Percentiles rank a stretch among this genome's conserved stretches.
These are phyloP conservation scores for Heliosperma pusillum DNA, from an alignment of 148 eudicot genomes.

Conservation along the genomic window DNA sequence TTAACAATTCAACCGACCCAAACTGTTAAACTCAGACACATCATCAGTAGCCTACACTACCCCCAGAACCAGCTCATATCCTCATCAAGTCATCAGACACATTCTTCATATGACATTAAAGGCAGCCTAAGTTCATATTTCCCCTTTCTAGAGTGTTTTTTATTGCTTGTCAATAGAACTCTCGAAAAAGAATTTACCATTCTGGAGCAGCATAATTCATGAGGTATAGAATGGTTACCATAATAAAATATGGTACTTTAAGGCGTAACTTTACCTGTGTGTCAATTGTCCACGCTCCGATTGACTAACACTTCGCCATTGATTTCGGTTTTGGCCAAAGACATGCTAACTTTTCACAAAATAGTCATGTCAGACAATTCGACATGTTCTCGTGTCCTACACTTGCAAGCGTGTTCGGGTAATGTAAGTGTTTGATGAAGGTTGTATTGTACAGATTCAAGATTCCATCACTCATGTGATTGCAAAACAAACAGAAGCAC, in stretches of 20 bases:
- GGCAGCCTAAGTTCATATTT: not conserved
- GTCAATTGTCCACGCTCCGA: not conserved
- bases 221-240: not conserved
- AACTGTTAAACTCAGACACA: not conserved
- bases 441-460: conserved; percentile 42
- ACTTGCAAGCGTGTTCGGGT: not conserved
- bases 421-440: not conserved
- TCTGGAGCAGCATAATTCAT: not conserved
- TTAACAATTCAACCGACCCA: not conserved
- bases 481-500: conserved; percentile 52
- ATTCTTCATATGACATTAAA: not conserved
- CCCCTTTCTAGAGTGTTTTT: not conserved
- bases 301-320: not conserved
- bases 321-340: not conserved
- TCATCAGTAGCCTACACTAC: not conserved
- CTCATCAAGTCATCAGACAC: not conserved
- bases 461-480: conserved; percentile 43
- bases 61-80: not conserved
- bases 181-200: not conserved
- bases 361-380: not conserved
- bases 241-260: not conserved
- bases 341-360: not conserved
- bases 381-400: not conserved
- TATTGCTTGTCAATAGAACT: not conserved
- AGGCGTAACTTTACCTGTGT: not conserved